These are phyloP conservation scores for Streptanthus diversifolius DNA, from an alignment of 345 rosid species.

Conservation along the genomic window DNA sequence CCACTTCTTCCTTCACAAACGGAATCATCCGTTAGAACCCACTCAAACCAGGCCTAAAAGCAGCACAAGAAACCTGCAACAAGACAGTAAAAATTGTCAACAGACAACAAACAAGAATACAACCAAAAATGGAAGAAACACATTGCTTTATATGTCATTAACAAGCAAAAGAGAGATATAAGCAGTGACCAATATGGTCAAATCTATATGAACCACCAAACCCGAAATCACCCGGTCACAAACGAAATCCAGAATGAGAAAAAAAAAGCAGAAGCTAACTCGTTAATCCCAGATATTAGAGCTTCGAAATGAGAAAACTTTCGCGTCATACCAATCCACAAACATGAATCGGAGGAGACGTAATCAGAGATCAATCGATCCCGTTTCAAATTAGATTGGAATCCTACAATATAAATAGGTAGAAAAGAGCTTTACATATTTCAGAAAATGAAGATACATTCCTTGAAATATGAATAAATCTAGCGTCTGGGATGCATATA, in stretches of 20 bases:
- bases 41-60: constrained; percentile 4
- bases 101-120: neutral
- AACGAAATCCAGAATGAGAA: neutral
- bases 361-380: constrained; percentile 26
- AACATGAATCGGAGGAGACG: neutral
- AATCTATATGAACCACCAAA: neutral
- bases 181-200: neutral
- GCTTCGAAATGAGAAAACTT: constrained; percentile 4
- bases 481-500: neutral
- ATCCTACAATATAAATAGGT: neutral
- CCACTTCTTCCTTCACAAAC: constrained; percentile 4
- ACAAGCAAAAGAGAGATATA: neutral
- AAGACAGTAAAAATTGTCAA: neutral
- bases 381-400: neutral
- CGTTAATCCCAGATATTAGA: neutral
- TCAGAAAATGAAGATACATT: neutral
- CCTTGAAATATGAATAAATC: neutral
- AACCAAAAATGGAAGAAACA: neutral
- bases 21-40: constrained; percentile 31
- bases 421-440: neutral
- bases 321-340: neutral
- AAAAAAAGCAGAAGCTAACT: neutral
- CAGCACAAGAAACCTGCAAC: constrained; percentile 13
- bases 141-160: neutral
- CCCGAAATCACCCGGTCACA: neutral